Evolutionary conservation across 805 yeast species (phyloP).

Genomic region (Hanseniaspora meyeri): DNA sequence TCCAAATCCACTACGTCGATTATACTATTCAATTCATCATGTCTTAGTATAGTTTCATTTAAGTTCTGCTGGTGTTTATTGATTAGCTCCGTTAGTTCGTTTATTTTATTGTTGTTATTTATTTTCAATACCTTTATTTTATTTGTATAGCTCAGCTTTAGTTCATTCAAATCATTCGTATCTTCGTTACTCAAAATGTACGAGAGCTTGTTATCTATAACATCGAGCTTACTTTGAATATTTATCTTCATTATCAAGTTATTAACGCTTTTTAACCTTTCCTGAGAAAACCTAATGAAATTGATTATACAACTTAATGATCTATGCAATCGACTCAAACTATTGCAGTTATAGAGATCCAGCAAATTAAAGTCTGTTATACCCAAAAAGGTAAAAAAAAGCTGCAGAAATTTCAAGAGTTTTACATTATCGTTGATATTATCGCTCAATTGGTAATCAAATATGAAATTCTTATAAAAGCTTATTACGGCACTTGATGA

Average conservation of each 20-base stretch:
- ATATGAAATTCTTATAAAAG: constrained; percentile 10
- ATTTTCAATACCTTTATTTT: neutral
- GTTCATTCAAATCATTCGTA: neutral
- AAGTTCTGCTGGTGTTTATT: neutral
- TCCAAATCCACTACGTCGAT: neutral
- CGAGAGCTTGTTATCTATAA: neutral
- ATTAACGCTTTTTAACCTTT: constrained; percentile 6
- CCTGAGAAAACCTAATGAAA: constrained; percentile 11
- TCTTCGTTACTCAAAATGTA: neutral
- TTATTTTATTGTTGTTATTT: neutral
- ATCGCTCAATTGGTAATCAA: constrained; percentile 7
- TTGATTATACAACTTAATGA: constrained; percentile 10
- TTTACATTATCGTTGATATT: neutral
- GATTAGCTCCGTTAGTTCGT: neutral
- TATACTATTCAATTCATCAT: neutral
- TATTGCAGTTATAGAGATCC: constrained; percentile 7
- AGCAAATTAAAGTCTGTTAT: constrained; percentile 3
- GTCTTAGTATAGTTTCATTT: neutral
- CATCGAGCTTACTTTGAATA: neutral
- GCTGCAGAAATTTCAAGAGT: constrained; percentile 2
- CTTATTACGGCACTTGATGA: neutral
- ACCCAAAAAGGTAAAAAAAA: constrained; percentile 4
- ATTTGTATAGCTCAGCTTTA: neutral
- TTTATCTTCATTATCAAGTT: constrained; percentile 3
- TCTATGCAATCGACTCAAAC: neutral